Evolutionary conservation across 2,329 filamentous ascomycete species (phyloP), one percentile per base, ranked within the genome.

Genomic region (Colletotrichum musae): DNA sequence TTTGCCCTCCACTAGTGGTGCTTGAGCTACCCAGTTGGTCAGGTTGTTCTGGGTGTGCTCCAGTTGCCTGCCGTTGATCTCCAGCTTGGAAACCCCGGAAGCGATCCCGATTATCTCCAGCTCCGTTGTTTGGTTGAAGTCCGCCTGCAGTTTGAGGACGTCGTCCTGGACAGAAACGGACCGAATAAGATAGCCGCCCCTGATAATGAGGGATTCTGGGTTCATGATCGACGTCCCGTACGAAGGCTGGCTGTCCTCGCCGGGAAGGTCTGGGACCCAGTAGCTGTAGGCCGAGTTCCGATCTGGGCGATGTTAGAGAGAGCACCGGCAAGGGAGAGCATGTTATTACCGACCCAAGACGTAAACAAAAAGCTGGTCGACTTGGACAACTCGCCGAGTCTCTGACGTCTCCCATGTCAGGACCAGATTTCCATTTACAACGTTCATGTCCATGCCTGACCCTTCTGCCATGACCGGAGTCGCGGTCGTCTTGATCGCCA

Each of bases 31-130:
- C 78, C 91, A 87, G 60, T 84, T 83, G 1, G 84, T 85, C 2
- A 83, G 80, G 0, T 76, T 67, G 0, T 80, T 78, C 51, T 78
- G 78, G 5, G 76, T 80, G 67, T 85, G 81, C 0, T 73, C 39
- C 7, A 82, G 58, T 0, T 75, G 56, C 16, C 81, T 77, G 10
- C 81, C 82, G 36, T 86, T 87, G 53, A 84, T 71, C 2, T 77
- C 72, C 5, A 90, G 74, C 0, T 77, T 79, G 2, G 86, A 84
- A 1, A 88, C 81, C 1, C 75, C 77, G 0, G 89, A 86, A 0
- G 88, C 90, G 4, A 91, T 89, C 4, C 91, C 90, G 39, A 94
- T 87, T 24, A 95, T 83, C 72, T 94, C 92, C 15, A 95, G 79
- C 0, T 87, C 75, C 0, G 90, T 90, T 0, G 92, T 94, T 0